A percentile compares a stretch with the other conserved stretches of the same genome.
phyloP scores from a whole-genome alignment of 768 basidiomycete genomes.

The Boletus vermiculosoides region DNA sequence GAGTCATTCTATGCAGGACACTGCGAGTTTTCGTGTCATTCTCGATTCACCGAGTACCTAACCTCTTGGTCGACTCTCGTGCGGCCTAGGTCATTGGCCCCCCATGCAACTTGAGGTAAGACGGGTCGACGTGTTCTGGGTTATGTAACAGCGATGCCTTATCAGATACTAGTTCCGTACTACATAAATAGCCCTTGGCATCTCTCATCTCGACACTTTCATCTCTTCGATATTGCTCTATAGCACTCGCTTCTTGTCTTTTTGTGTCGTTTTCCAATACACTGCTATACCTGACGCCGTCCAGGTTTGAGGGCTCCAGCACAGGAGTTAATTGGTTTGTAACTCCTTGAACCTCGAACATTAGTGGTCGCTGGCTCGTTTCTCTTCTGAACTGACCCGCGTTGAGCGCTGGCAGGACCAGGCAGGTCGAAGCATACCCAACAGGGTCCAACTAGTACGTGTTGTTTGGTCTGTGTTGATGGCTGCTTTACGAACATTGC shows the following conservation, averaged over 20 bases:
- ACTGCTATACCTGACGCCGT: neutral
- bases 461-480: neutral
- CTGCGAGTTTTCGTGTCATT: neutral
- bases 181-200: neutral
- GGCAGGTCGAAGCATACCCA: neutral
- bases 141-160: neutral
- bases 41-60: neutral
- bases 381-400: no score
- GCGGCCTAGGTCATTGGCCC: neutral
- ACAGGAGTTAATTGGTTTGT: neutral
- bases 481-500: neutral
- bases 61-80: neutral
- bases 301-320: neutral
- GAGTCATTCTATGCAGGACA: conserved; percentile 3
- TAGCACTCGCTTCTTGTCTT: neutral
- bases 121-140: neutral
- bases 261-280: no score
- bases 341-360: neutral
- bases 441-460: neutral
- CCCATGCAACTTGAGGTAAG: neutral
- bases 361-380: neutral
- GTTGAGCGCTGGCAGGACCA: neutral
- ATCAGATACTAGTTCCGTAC: neutral
- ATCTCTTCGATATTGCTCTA: neutral
- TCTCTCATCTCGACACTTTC: neutral